Conservation (phyloP, 176 grass and related monocot genomes). For the Aegilops tauschii region DNA sequence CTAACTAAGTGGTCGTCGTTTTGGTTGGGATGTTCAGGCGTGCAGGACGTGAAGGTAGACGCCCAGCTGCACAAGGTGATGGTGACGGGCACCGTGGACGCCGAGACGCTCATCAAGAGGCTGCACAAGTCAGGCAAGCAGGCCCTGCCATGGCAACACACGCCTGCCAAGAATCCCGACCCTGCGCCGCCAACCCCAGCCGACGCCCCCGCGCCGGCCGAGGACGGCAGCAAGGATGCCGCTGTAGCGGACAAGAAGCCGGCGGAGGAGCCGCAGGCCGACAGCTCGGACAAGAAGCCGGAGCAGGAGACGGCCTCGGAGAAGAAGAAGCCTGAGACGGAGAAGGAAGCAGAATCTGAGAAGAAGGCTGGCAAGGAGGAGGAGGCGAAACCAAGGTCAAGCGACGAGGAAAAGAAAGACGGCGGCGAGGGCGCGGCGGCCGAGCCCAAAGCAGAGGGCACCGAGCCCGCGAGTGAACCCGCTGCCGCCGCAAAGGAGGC, state of each 20-base stretch:
- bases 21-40: conserved; percentile 39
- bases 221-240: conserved; percentile 36
- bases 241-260: conserved; percentile 19
- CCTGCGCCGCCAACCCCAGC: background rate
- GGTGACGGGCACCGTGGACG: conserved; percentile 52
- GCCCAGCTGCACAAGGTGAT: conserved; percentile 69
- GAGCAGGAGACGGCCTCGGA: conserved; percentile 17
- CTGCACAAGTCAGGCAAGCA: conserved; percentile 76
- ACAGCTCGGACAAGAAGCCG: conserved; percentile 32
- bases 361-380: conserved; percentile 18
- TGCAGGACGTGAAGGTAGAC: conserved; percentile 57
- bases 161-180: conserved; percentile 15
- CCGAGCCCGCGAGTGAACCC: conserved; percentile 24
- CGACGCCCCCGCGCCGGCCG: background rate
- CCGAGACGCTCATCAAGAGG: conserved; percentile 43
- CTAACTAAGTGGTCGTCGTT: background rate
- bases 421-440: conserved; percentile 16
- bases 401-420: conserved; percentile 32
- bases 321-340: conserved; percentile 31
- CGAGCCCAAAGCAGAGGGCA: conserved; percentile 34
- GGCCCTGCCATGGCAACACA: conserved; percentile 47
- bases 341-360: conserved; percentile 13
- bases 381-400: background rate
- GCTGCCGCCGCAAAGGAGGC: conserved; percentile 17
- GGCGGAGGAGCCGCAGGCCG: conserved; percentile 27